Conservation (phyloP, 352 stramenopile species). For the Globisporangium recalcitrans region DNA sequence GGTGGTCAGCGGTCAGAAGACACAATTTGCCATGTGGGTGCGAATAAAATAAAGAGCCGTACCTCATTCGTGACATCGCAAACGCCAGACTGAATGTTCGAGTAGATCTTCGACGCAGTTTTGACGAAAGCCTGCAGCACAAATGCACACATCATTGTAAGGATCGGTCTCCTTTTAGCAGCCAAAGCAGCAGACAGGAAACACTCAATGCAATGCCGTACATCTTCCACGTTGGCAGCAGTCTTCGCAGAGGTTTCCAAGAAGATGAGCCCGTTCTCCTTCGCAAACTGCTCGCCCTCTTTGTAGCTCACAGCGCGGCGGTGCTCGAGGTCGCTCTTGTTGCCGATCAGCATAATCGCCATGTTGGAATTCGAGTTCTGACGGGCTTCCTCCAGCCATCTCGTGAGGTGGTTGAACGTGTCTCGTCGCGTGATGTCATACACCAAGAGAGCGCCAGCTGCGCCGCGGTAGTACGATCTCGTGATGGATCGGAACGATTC, state of each 20-base stretch:
- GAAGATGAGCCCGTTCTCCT: constrained; percentile 99
- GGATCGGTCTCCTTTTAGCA: background rate
- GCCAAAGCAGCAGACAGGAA: background rate
- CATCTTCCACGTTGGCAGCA: constrained; percentile 97
- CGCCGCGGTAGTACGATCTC: constrained; percentile 98
- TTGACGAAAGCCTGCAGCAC: constrained; percentile 90
- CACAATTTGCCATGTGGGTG: background rate
- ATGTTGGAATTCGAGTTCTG: constrained; percentile 99
- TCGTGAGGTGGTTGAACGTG: constrained; percentile 98
- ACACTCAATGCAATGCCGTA: constrained; percentile 22
- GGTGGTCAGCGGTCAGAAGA: too few species aligned
- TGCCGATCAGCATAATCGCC: constrained; percentile 99
- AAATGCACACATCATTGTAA: too few species aligned
- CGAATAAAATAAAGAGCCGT: background rate
- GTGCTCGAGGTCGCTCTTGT: constrained; percentile 98
- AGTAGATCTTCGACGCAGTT: constrained; percentile 95
- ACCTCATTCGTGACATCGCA: constrained; percentile 95
- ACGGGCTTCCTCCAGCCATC: constrained; percentile 98
- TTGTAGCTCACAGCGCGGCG: constrained; percentile 94
- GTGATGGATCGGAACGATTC: constrained; percentile 99
- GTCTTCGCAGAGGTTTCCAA: constrained; percentile 99
- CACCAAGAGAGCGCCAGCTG: constrained; percentile 95
- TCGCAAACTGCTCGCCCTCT: constrained; percentile 98
- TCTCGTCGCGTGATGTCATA: constrained; percentile 99
- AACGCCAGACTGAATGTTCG: constrained; percentile 93